Base-by-base conservation (phyloP, 1,284 basidiomycete species). In the Exobasidium rhododendri region DNA sequence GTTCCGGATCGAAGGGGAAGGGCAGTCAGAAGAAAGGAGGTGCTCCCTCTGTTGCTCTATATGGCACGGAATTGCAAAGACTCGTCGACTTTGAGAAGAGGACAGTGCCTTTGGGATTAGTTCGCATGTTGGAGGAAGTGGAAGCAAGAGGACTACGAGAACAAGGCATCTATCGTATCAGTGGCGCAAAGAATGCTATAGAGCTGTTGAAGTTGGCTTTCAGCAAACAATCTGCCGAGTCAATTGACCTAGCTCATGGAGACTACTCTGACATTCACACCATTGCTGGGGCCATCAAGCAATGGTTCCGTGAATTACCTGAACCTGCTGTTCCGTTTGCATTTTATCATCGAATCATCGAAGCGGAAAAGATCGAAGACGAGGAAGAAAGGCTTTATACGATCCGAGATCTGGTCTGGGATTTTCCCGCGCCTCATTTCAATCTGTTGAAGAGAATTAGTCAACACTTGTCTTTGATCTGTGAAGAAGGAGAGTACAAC, bases 91-190 rank as follows among this genome's bases (percentile, higher is more conserved):
- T 71, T 30, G 74, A 73, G 24, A 69, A 68, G 2, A 62, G 64
- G 10, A 56, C 64, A 2, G 66, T 79, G 2, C 77, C 77, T 1
- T 63, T 70, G 0, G 75, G 67, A n/a, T 63, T 79, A 24, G 74
- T 77, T 60, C 57, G 74, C 17, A 71, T 79, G 68, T 67, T 79
- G 53, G 66, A 70, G n/a, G 75, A 78, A 58, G 67, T 79, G 46
- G 77, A 79, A 56, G 59, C 70, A 1, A 66, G 77, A 55, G 64
- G 77, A n/a, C 58, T 79, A 28, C 59, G 66, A 31, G 77, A 79
- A 63, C 71, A 76, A 58, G 77, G 77, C 20, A 78, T 79, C 60
- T 79, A 79, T 59, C 75, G 77, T 22, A 74, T 79, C 59, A 75
- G 75, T 20, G 77, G 77, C 5, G 68, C 74, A 11, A 77, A 76